These are phyloP conservation scores for Lycium barbarum DNA, from an alignment of 257 asterid genomes.

Conservation along the genomic window DNA sequence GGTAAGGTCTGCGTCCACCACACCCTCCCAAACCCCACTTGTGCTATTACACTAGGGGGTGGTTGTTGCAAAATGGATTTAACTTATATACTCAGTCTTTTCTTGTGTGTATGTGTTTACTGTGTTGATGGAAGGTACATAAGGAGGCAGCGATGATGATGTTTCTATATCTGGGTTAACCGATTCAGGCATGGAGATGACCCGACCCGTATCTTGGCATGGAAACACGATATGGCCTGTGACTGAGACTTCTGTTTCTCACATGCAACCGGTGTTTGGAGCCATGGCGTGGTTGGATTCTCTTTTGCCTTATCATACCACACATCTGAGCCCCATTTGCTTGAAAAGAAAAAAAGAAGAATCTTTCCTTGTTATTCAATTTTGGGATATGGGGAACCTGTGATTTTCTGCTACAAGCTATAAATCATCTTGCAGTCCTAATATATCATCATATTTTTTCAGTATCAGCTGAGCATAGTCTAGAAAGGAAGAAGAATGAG, in stretches of 20 bases:
- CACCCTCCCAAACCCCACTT: too few species aligned
- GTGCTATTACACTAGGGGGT: too few species aligned
- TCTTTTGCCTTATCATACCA: not conserved
- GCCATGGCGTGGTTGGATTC: conserved; percentile 20
- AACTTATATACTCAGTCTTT: not conserved
- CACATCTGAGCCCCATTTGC: conserved; percentile 38
- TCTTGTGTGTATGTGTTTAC: not conserved
- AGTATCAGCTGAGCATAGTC: not conserved
- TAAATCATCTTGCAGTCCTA: not conserved
- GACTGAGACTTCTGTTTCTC: not conserved
- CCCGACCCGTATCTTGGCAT: not conserved
- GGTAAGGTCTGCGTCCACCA: too few species aligned
- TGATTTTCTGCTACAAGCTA: not conserved
- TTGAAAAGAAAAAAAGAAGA: not conserved
- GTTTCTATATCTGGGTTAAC: not conserved
- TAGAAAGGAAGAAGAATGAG: not conserved
- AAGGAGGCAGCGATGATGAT: conserved; percentile 1
- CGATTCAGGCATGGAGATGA: conserved; percentile 1
- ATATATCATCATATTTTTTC: not conserved
- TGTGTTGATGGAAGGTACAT: not conserved
- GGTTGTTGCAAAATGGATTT: not conserved
- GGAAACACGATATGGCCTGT: not conserved
- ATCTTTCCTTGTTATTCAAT: not conserved
- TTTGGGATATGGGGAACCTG: not conserved
- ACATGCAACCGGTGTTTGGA: not conserved